Percentiles rank a stretch among this genome's conserved stretches.
phyloP scores from a whole-genome alignment of 2,329 filamentous ascomycete species.

The Xylariaceae sp. region DNA sequence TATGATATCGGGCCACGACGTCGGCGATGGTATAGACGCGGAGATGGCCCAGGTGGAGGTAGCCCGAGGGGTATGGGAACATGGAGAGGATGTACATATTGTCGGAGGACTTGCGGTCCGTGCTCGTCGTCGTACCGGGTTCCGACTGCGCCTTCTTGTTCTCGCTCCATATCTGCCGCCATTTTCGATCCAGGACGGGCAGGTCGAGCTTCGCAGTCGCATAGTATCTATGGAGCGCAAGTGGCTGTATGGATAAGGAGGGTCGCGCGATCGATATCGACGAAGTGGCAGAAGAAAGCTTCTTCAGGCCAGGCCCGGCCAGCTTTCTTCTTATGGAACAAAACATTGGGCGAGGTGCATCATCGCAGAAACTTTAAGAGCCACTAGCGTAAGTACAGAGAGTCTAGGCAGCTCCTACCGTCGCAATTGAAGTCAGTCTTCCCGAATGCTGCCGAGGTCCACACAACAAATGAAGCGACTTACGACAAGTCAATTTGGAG shows the following conservation, averaged over 20 bases:
- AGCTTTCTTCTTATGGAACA: slow-evolving; percentile 21
- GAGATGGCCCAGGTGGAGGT: slow-evolving; percentile 79
- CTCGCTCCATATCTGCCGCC: slow-evolving; percentile 42
- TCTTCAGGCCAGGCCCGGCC: slow-evolving; percentile 18
- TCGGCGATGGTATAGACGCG: slow-evolving; percentile 89
- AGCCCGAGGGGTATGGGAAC: slow-evolving; percentile 90
- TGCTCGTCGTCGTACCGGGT: slow-evolving; percentile 3
- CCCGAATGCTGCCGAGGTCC: no score
- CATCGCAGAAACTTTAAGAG: slow-evolving; percentile 3
- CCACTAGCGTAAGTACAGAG: no score
- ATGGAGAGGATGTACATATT: slow-evolving; percentile 74
- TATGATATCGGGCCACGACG: slow-evolving; percentile 70
- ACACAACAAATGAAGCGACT: no score
- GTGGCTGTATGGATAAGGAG: not conserved
- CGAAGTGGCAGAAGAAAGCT: slow-evolving; percentile 11
- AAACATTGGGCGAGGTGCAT: slow-evolving; percentile 24
- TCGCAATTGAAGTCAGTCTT: not conserved
- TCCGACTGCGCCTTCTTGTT: slow-evolving; percentile 4
- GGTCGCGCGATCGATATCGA: slow-evolving; percentile 4
- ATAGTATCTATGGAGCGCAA: slow-evolving; percentile 14
- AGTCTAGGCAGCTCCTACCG: not conserved
- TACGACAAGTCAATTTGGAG: no score
- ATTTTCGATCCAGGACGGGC: slow-evolving; percentile 44
- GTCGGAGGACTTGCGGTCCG: slow-evolving; percentile 22
- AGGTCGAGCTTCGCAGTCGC: slow-evolving; percentile 37